Conservation (phyloP, 2,329 filamentous ascomycete species). For the Colletotrichum karsti region DNA sequence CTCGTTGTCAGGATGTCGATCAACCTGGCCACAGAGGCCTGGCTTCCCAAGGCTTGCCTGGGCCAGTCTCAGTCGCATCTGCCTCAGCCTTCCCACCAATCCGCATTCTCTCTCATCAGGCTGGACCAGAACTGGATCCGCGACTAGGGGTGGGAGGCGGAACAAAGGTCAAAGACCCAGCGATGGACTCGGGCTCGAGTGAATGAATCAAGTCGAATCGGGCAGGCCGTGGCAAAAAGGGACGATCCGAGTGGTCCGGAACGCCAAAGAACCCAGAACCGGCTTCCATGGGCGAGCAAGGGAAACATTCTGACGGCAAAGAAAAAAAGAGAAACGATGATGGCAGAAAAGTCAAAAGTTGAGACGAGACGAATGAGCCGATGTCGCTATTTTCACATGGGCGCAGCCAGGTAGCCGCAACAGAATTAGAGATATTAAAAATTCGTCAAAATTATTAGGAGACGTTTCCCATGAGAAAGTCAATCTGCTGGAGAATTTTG, state of each 20-base stretch:
- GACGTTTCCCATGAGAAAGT: constrained; percentile 18
- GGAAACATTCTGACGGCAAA: too few relatives aligned
- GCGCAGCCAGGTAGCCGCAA: not conserved
- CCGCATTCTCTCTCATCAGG: not conserved
- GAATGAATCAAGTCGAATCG: constrained; percentile 28
- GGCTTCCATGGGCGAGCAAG: not conserved
- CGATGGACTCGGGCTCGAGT: constrained; percentile 8
- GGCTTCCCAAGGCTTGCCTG: not conserved
- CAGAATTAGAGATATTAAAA: not conserved
- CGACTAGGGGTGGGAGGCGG: not conserved
- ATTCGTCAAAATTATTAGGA: not conserved
- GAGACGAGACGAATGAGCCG: constrained; percentile 1
- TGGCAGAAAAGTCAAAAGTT: not conserved
- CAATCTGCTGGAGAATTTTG: constrained; percentile 3
- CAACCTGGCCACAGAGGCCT: not conserved
- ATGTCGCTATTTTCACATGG: constrained; percentile 11
- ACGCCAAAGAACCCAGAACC: not conserved
- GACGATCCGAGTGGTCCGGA: constrained; percentile 31
- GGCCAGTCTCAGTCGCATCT: not conserved
- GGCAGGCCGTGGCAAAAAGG: constrained; percentile 32
- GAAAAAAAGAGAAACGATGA: not conserved
- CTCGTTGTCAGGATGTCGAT: too few relatives aligned
- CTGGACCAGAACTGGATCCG: not conserved
- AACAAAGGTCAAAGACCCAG: constrained; percentile 12
- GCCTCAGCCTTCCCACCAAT: constrained; percentile 7